Evolutionary conservation across 108 stramenopile genomes (phyloP).

Genomic region (Cyclotella distinguenda): DNA sequence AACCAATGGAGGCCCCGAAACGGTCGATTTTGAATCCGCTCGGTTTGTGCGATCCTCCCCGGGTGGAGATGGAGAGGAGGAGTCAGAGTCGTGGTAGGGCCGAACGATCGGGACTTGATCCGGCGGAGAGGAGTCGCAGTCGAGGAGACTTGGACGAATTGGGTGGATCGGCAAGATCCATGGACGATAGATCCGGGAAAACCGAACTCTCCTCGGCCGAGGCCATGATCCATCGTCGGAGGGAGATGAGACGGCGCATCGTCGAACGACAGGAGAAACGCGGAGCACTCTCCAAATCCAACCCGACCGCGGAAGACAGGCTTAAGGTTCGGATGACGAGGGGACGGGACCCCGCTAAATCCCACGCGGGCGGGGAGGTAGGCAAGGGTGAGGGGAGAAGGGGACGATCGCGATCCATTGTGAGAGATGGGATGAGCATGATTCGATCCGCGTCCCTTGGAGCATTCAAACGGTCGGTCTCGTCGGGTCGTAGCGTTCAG

Average conservation of each 20-base stretch:
- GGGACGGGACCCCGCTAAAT: neutral
- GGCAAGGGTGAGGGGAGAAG: constrained; percentile 12
- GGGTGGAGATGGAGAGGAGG: constrained; percentile 21
- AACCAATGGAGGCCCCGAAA: constrained; percentile 9
- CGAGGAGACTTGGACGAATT: no score
- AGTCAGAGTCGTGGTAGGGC: constrained; percentile 32
- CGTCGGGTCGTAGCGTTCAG: neutral
- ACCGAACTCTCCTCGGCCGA: constrained; percentile 10
- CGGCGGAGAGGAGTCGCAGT: neutral
- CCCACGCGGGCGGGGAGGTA: constrained; percentile 2
- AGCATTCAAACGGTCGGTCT: constrained; percentile 17
- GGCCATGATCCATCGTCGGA: constrained; percentile 27
- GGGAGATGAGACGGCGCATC: constrained; percentile 44
- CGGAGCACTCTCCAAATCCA: no score
- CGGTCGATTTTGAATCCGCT: constrained; percentile 39
- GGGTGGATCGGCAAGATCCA: no score
- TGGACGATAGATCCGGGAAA: neutral
- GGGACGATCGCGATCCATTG: constrained; percentile 35
- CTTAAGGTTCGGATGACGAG: neutral
- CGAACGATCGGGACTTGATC: neutral
- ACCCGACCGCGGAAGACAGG: constrained; percentile 5
- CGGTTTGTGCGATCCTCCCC: constrained; percentile 22
- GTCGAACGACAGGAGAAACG: constrained; percentile 26
- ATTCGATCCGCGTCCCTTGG: constrained; percentile 37
- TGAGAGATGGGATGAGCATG: constrained; percentile 36